Evolutionary conservation across 2,329 filamentous ascomycete genomes (phyloP).

Genomic region (Lasiodiplodia gonubiensis): DNA sequence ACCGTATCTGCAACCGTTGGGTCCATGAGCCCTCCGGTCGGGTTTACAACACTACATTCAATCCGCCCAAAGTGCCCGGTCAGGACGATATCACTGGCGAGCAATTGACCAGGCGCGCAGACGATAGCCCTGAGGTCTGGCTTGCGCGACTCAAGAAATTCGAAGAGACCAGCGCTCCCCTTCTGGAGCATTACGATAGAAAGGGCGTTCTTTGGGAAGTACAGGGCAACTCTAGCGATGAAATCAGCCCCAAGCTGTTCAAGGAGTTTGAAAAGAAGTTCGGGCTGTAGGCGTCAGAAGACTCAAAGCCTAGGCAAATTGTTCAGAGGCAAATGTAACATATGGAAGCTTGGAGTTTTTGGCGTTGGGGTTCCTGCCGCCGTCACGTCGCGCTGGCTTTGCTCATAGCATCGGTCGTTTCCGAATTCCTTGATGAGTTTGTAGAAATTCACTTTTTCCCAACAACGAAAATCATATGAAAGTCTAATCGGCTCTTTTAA

Average conservation of each 20-base stretch:
- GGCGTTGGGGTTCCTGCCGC: slow-evolving; percentile 13
- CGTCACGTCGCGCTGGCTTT: slow-evolving; percentile 21
- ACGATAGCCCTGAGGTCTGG: slow-evolving; percentile 89
- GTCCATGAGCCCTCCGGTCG: slow-evolving; percentile 89
- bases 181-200: slow-evolving; percentile 87
- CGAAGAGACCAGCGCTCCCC: slow-evolving; percentile 80
- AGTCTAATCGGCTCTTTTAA: not conserved
- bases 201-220: slow-evolving; percentile 87
- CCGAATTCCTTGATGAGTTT: slow-evolving; percentile 3
- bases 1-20: slow-evolving; percentile 90
- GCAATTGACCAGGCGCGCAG: slow-evolving; percentile 76
- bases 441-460: slow-evolving; percentile 5
- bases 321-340: slow-evolving; percentile 11
- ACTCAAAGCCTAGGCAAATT: not conserved
- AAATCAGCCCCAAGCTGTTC: slow-evolving; percentile 91
- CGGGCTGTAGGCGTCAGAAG: slow-evolving; percentile 37
- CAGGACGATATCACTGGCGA: slow-evolving; percentile 93
- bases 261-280: slow-evolving; percentile 82
- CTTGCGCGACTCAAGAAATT: slow-evolving; percentile 80
- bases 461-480: not conserved
- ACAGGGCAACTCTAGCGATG: slow-evolving; percentile 86
- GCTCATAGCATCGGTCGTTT: slow-evolving; percentile 2
- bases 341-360: slow-evolving; percentile 21
- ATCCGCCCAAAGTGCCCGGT: slow-evolving; percentile 79
- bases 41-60: slow-evolving; percentile 94